Evolutionary conservation across 805 yeast species (phyloP).

Genomic region (Clavispora phyllophila): DNA sequence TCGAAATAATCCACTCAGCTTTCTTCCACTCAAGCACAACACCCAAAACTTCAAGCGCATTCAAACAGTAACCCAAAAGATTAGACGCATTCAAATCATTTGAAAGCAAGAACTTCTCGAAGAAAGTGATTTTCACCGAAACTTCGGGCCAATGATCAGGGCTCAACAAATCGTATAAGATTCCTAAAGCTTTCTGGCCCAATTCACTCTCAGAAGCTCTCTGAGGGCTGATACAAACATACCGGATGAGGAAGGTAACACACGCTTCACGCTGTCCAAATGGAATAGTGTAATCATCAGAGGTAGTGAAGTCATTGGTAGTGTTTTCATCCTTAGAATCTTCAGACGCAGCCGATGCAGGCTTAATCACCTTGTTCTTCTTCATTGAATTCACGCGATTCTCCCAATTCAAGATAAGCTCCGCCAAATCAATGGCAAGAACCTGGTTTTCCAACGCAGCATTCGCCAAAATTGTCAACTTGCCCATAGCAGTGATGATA

Average conservation of each 20-base stretch:
- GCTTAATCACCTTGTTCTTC: slow-evolving; percentile 2
- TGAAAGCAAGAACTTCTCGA: slow-evolving; percentile 79
- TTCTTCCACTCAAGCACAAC: slow-evolving; percentile 77
- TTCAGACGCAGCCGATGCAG: neutral
- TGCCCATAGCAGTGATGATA: slow-evolving; percentile 89
- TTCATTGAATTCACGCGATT: slow-evolving; percentile 34
- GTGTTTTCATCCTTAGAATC: neutral
- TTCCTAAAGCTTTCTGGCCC: slow-evolving; percentile 76
- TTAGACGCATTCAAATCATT: slow-evolving; percentile 69
- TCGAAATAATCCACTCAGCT: slow-evolving; percentile 72
- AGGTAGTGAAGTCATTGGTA: slow-evolving; percentile 38
- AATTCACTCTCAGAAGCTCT: slow-evolving; percentile 79
- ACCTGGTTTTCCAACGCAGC: slow-evolving; percentile 77
- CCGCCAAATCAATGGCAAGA: slow-evolving; percentile 85
- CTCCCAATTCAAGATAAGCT: slow-evolving; percentile 84
- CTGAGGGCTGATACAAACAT: slow-evolving; percentile 80
- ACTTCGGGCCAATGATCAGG: slow-evolving; percentile 84
- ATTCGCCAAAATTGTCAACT: slow-evolving; percentile 71
- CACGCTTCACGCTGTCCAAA: slow-evolving; percentile 83
- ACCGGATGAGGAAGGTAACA: slow-evolving; percentile 80
- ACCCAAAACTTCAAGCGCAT: slow-evolving; percentile 84
- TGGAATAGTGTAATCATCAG: slow-evolving; percentile 57
- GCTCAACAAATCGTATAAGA: slow-evolving; percentile 66
- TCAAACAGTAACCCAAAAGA: slow-evolving; percentile 73
- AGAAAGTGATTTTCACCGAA: slow-evolving; percentile 77